Evolutionary conservation across 371 early-diverging fungal genomes (phyloP).

Genomic region (Smittium culicis): DNA sequence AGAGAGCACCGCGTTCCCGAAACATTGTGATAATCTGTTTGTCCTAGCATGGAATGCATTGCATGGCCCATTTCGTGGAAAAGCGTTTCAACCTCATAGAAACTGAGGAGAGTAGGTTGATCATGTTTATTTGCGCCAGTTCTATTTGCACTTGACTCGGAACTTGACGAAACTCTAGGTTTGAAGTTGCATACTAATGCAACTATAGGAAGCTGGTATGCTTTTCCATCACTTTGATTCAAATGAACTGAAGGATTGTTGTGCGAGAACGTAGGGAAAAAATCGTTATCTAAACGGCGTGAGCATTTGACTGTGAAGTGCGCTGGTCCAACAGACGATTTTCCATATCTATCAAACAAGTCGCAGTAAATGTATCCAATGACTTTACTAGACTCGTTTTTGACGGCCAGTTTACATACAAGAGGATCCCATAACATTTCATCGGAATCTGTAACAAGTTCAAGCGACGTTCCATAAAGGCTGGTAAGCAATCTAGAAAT

Average conservation of each 20-base stretch:
- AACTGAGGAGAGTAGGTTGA: constrained; percentile 38
- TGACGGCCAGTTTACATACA: constrained; percentile 72
- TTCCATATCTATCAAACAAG: constrained; percentile 56
- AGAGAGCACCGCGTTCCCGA: constrained; percentile 84
- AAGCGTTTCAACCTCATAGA: constrained; percentile 79
- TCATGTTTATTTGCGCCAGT: constrained; percentile 9
- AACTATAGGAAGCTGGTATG: constrained; percentile 58
- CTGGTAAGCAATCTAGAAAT: constrained; percentile 62
- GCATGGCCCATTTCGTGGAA: constrained; percentile 99
- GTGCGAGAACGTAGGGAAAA: constrained; percentile 12
- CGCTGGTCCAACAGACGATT: constrained; percentile 65
- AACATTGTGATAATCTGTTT: constrained; percentile 88
- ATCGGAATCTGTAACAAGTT: constrained; percentile 40
- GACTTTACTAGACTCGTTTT: constrained; percentile 64
- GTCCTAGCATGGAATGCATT: constrained; percentile 91
- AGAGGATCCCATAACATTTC: constrained; percentile 81
- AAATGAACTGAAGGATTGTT: constrained; percentile 5
- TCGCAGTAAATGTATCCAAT: constrained; percentile 91
- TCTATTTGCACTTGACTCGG: too few relatives aligned
- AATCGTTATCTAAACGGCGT: constrained; percentile 70
- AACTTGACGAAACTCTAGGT: constrained; percentile 30
- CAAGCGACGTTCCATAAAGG: constrained; percentile 72
- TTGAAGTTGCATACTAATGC: constrained; percentile 65
- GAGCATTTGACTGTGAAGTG: constrained; percentile 92
- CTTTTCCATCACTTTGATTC: constrained; percentile 7